Percentiles rank a stretch among this genome's conserved stretches.
Evolutionary conservation across 192 early-diverging fungal species (phyloP).

Genomic region (Coemansia sp.): DNA sequence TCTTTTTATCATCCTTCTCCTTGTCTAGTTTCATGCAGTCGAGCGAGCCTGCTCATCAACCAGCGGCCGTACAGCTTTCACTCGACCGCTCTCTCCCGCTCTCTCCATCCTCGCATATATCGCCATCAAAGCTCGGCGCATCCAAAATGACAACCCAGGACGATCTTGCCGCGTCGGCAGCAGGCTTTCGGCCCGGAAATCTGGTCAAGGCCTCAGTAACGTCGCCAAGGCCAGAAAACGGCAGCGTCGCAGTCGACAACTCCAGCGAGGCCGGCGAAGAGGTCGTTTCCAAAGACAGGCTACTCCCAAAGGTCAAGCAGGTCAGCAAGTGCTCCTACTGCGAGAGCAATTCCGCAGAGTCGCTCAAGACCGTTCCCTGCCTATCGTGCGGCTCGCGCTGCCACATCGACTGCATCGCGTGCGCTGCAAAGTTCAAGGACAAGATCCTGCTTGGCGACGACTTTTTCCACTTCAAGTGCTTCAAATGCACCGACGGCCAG

Average conservation of each 20-base stretch:
- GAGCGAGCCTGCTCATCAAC: slow-evolving; percentile 7
- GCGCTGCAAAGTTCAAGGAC: slow-evolving; percentile 54
- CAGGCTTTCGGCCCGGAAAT: neutral
- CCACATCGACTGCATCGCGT: slow-evolving; percentile 59
- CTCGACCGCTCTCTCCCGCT: neutral
- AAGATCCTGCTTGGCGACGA: slow-evolving; percentile 66
- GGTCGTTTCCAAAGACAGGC: slow-evolving; percentile 48
- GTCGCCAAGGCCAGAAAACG: slow-evolving; percentile 9
- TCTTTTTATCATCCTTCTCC: too few species aligned
- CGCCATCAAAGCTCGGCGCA: neutral
- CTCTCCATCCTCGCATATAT: slow-evolving; percentile 1
- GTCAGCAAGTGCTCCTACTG: slow-evolving; percentile 54
- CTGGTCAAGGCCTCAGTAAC: neutral
- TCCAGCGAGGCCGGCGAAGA: slow-evolving; percentile 53
- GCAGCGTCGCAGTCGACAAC: slow-evolving; percentile 42
- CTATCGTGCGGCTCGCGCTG: slow-evolving; percentile 52
- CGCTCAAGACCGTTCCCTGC: slow-evolving; percentile 52
- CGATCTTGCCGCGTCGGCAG: neutral
- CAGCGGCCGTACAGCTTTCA: slow-evolving; percentile 3
- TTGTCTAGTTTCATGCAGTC: slow-evolving; percentile 8
- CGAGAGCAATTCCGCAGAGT: slow-evolving; percentile 52
- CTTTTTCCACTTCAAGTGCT: slow-evolving; percentile 64
- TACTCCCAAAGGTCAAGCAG: slow-evolving; percentile 52
- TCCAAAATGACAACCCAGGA: slow-evolving; percentile 2
- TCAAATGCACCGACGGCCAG: slow-evolving; percentile 53